Base-by-base conservation (phyloP, 2,329 filamentous ascomycete genomes). In the Colletotrichum orbiculare region DNA sequence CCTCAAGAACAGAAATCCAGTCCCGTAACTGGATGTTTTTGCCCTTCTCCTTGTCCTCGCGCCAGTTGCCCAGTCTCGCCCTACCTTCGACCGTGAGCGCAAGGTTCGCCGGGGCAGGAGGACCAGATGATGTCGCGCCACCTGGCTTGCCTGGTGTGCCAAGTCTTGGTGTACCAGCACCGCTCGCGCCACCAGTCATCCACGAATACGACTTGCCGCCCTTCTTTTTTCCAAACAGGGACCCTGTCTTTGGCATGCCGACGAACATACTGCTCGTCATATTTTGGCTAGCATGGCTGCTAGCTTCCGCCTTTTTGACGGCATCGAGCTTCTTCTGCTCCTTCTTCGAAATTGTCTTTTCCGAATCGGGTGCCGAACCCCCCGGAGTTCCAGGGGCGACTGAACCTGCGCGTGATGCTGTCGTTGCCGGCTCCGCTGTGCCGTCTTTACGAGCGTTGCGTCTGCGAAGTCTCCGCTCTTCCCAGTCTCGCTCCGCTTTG, bases 11-110 rank as follows among this genome's bases (percentile, higher is more conserved):
- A 17, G 87, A 83, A 13, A 97, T 82, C 81, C 94, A 89, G 76
- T 97, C 95, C 59, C 95, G 86, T 56, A 97, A 81, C 79, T 97
- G 94, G 52, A 97, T 92, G 34, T 90, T 89, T 69, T 85, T 86
- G 38, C 93, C 93, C 73, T 90, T 91, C 25, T 90, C 88, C 57
- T 87, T 88, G 71, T 93, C 90, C 76, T 97, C 94, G 64, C 92
- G 86, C 85, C 90, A 92, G 13, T 85, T 84, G n/a, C 92, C 92
- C 42, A 93, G 79, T 57, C 88, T 87, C 57, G 88, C 87, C 33
- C 86, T 83, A 13, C 86, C 85, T 39, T 87, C 85, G 2, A 81
- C 83, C 4, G 87, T 87, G 61, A 91, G 75, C 46, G 80, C 74
- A 66, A 79, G 71, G 60, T 71, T 74, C 42, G 70, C 71, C 2